Conservation (phyloP, 2,329 filamentous ascomycete genomes). For the Cephalotrichum gorgonifer region DNA sequence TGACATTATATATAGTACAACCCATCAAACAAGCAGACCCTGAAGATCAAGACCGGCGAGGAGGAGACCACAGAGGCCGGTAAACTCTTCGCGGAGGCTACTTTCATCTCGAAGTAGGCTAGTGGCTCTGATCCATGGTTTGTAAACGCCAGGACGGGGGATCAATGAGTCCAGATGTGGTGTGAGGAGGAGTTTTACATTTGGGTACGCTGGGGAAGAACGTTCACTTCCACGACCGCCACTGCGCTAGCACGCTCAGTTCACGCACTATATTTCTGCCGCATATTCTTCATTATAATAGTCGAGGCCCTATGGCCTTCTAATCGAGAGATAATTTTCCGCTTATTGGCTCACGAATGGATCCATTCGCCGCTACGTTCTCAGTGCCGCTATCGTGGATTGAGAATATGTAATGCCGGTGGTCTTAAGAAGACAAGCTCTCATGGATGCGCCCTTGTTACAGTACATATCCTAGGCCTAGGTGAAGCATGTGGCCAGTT, state of each 20-base stretch:
- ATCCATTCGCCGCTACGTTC: too few species aligned
- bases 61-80: slow-evolving; percentile 71
- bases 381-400: too few species aligned
- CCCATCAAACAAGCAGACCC: slow-evolving; percentile 49
- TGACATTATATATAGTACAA: slow-evolving; percentile 47
- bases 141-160: not conserved
- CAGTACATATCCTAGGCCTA: too few species aligned
- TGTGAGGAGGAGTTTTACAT: not conserved
- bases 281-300: slow-evolving; percentile 1
- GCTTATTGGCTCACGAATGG: too few species aligned
- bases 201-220: not conserved
- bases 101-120: slow-evolving; percentile 69
- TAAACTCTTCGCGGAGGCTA: slow-evolving; percentile 75
- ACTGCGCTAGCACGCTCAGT: not conserved
- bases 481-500: too few species aligned
- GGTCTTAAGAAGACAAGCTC: too few species aligned
- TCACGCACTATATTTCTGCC: not conserved
- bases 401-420: too few species aligned
- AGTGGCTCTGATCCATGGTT: not conserved
- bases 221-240: not conserved
- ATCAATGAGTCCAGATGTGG: not conserved
- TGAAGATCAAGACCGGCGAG: slow-evolving; percentile 81
- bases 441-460: too few species aligned
- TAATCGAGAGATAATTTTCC: slow-evolving; percentile 1
- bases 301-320: not conserved